Base-by-base conservation (phyloP, 1,139 yeast genomes). In the Chernovozyma aurita region DNA sequence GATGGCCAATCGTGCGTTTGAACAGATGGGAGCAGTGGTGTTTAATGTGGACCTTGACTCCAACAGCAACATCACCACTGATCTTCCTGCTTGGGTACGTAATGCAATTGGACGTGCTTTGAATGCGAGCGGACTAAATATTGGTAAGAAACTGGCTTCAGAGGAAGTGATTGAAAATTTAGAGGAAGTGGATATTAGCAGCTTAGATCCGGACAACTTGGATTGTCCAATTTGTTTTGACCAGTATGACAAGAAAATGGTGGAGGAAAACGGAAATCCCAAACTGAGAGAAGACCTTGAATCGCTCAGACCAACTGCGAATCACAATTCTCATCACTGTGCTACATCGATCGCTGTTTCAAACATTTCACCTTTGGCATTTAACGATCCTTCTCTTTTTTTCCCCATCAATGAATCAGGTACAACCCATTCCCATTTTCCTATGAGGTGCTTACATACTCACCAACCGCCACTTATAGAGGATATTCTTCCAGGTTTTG, bases 161-260 rank as follows among this genome's bases (percentile, higher is more conserved):
- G 64, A 61, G 15, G 70, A 65, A 30, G 73, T 72, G 17, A 67
- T 38, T 28, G 63, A 57, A 13, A 55, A 63, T 25, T 52, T 69
- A 30, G 46, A 48, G 30, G 54, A 50, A 17, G 57, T 65, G n/a
- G 24, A 11, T 7, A 6, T 27, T 15, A 56, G 54, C 15, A n/a
- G 43, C 2, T 40, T 37, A 14, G 44, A 38, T 3, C 35, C 60
- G 13, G 43, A 44, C 3, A 57, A 55, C 21, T 45, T 46, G 20
- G 62, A 60, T n/a, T 69, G 75, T 44, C 70, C 74, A 3, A 69
- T 69, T 18, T 69, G 75, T 45, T 69, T 62, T 42, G 73, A 68
- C n/a, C 37, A 49, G 1, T 65, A 61, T 38, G 66, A 57, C 24
- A 25, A 9, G 7, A 24, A 12, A 31, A 29, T 17, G 30, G 36